Evolutionary conservation across 148 eudicot genomes (phyloP), one percentile per base, ranked within the genome.

Genomic region (Tetragonia tetragonoides): DNA sequence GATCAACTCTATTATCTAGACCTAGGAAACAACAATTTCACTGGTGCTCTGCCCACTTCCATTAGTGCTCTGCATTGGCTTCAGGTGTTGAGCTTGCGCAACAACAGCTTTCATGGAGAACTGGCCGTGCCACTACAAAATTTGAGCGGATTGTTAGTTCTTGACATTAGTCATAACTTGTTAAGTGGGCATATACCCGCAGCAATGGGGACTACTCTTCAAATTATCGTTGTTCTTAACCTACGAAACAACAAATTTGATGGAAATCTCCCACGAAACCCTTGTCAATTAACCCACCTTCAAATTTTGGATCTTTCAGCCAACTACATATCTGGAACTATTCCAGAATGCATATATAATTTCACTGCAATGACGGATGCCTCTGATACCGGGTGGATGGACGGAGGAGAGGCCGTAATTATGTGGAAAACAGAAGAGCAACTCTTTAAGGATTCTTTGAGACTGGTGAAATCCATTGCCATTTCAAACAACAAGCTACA

Each of bases 341-440:
- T 80, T 17, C 78, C 70, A 12, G 47, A 61, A 17, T 79, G 82
- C 77, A 57, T 80, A 28, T 17, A 49, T 21, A 75, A 80, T 61
- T 38, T 80, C 5, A 68, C 68, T 12, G 24, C 66, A 15, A 67
- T 74, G 77, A 46, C 28, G 20, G 7, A 37, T 5, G 34, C 1
- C 34, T 28, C 34, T 28, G 34, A 28, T 28, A 28, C 34, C 34
- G 34, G 34, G 34, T 28, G 34, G 34, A 0, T 28, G 0, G 34
- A 28, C 34, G 34, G 34, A 28, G 34, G 34, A 28, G 34, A 28
- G 5, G 37, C 37, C 21, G 34, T 5, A 18, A 15, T 65, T 16
- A 65, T 65, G 68, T 65, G 68, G 68, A 65, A 65, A 65, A 12
- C 34, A 65, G 34, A 65, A 65, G 41, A 34, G 17, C 68, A 65